Percentiles rank a stretch among this genome's conserved stretches.
Evolutionary conservation across 371 early-diverging fungal species (phyloP).

Genomic region (Polyrhizophydium stewartii): DNA sequence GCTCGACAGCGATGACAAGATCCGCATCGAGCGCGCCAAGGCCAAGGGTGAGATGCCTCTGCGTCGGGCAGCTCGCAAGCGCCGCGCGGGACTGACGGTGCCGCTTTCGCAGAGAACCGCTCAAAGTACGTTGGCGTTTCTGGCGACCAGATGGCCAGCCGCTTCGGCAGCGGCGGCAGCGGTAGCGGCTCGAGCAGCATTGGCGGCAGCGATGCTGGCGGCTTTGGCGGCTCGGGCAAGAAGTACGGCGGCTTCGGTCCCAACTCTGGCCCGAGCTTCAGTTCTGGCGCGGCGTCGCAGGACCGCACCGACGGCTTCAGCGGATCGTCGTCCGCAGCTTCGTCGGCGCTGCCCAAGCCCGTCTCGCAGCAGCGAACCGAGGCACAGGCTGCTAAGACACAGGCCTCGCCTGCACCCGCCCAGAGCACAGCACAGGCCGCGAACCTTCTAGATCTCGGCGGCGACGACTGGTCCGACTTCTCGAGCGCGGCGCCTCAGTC

Average conservation of each 20-base stretch:
- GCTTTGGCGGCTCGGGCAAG: constrained; percentile 18
- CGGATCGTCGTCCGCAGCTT: not conserved
- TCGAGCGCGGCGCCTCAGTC: constrained; percentile 22
- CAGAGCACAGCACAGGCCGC: constrained; percentile 1
- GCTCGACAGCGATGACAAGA: constrained; percentile 65
- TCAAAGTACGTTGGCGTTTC: constrained; percentile 78
- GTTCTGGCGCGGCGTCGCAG: not conserved
- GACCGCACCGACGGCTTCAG: constrained; percentile 11
- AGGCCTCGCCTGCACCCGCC: constrained; percentile 6
- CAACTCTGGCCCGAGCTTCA: constrained; percentile 11
- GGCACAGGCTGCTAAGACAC: not conserved
- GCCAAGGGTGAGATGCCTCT: constrained; percentile 56
- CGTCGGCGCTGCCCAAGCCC: not conserved
- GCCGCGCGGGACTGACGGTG: too few species aligned
- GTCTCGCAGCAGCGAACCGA: not conserved
- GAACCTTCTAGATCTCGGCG: constrained; percentile 13
- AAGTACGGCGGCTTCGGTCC: constrained; percentile 26
- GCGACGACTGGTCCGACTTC: constrained; percentile 43
- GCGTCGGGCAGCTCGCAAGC: too few species aligned
- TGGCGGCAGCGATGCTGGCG: constrained; percentile 30
- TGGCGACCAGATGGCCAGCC: constrained; percentile 25
- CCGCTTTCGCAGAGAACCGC: constrained; percentile 52
- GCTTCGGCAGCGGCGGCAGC: constrained; percentile 36
- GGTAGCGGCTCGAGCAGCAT: constrained; percentile 43
- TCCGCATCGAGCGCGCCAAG: constrained; percentile 80